A percentile compares a stretch with the other conserved stretches of the same genome.
These are phyloP conservation scores for Leucaena leucocephala DNA, from an alignment of 306 rosid species.

Conservation along the genomic window DNA sequence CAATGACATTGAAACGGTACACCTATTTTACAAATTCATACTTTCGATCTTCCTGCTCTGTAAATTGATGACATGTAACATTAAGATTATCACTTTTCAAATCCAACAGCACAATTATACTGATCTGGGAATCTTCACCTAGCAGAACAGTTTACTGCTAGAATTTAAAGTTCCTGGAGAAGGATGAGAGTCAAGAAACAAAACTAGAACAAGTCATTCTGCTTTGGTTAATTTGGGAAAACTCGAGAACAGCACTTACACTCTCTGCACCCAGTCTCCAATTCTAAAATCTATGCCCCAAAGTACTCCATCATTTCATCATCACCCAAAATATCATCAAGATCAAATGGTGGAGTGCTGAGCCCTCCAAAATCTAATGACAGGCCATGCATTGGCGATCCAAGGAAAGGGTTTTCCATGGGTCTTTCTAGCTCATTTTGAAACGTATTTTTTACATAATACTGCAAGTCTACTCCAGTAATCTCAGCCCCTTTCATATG, in stretches of 20 bases:
- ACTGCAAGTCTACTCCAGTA: neutral
- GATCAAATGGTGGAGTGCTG: neutral
- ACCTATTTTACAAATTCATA: neutral
- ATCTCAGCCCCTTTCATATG: slow-evolving; percentile 2
- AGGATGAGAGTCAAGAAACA: neutral
- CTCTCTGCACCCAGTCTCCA: neutral
- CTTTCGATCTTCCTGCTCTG: neutral
- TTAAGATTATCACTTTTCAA: neutral
- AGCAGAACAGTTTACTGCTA: neutral
- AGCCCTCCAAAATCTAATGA: slow-evolving; percentile 9
- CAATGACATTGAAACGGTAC: neutral
- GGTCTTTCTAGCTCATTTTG: slow-evolving; percentile 12
- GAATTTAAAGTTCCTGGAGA: neutral
- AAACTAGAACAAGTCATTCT: neutral
- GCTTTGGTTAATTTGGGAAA: neutral
- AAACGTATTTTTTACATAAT: neutral
- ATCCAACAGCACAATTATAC: neutral
- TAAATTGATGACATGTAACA: neutral
- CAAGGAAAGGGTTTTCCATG: neutral
- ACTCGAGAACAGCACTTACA: neutral
- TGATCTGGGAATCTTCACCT: neutral
- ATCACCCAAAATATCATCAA: slow-evolving; percentile 8
- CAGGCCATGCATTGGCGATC: slow-evolving; percentile 5
- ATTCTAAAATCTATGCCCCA: slow-evolving; percentile 4
- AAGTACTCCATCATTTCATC: slow-evolving; percentile 10